Conservation (phyloP, 1,284 basidiomycete species). For the Microbotryum scabiosae region DNA sequence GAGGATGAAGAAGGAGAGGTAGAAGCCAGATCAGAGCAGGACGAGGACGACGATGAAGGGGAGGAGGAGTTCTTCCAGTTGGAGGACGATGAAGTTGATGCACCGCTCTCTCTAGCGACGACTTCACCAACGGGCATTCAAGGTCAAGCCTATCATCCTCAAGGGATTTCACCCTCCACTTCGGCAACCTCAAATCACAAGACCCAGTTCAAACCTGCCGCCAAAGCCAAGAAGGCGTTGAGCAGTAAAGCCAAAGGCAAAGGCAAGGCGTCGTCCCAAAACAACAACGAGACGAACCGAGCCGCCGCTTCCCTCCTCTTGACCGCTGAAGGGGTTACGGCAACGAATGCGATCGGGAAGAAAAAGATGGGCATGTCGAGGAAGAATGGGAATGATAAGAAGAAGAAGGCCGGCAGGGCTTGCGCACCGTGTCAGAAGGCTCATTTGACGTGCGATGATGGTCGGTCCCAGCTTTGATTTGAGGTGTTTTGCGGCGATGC, state of each 20-base stretch:
- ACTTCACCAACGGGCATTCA: too few species aligned
- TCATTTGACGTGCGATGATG: constrained; percentile 94
- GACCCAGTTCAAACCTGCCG: too few species aligned
- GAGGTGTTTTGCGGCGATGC: constrained; percentile 4
- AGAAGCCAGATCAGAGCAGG: background rate
- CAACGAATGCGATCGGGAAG: constrained; percentile 12
- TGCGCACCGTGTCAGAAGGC: constrained; percentile 90
- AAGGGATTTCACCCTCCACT: too few species aligned
- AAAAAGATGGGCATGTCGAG: background rate
- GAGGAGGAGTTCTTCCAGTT: background rate
- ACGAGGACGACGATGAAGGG: constrained; percentile 2
- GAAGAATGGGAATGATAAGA: constrained; percentile 46
- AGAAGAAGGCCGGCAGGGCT: constrained; percentile 86
- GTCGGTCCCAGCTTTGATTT: constrained; percentile 49
- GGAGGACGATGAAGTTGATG: too few species aligned
- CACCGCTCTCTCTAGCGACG: too few species aligned
- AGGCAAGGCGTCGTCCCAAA: too few species aligned
- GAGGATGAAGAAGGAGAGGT: background rate
- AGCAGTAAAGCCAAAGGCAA: too few species aligned
- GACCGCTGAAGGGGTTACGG: background rate
- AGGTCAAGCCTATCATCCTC: too few species aligned
- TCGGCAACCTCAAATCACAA: too few species aligned
- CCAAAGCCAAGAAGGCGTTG: too few species aligned
- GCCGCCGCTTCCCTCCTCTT: background rate
- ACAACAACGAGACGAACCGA: too few species aligned